A percentile compares a stretch with the other conserved stretches of the same genome.
Evolutionary conservation across 768 basidiomycete genomes (phyloP).

Genomic region (Pleurotus sapidus): DNA sequence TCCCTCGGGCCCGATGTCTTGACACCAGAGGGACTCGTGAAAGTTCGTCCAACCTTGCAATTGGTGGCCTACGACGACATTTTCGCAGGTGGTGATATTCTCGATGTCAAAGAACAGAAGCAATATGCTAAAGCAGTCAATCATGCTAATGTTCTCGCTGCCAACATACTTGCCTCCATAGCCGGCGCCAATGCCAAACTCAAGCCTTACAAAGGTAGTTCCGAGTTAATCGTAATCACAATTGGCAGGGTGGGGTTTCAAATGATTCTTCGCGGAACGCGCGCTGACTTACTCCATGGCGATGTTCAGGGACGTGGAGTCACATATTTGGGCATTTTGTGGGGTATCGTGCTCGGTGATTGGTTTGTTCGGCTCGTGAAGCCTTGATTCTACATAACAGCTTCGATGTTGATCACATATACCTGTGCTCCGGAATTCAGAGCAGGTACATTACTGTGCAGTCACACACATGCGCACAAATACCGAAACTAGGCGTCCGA

Average conservation of each 20-base stretch:
- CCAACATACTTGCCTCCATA: slow-evolving; percentile 48
- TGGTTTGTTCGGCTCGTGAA: slow-evolving; percentile 33
- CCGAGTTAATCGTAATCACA: slow-evolving; percentile 51
- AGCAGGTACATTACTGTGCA: no score
- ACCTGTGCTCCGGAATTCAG: not conserved
- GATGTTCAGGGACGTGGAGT: slow-evolving; percentile 31
- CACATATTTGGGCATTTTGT: slow-evolving; percentile 36
- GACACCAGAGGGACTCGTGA: slow-evolving; percentile 37
- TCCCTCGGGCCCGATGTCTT: slow-evolving; percentile 39
- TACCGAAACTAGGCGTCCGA: no score
- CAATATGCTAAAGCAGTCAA: slow-evolving; percentile 39
- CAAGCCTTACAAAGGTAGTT: slow-evolving; percentile 48
- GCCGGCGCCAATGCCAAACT: slow-evolving; percentile 20
- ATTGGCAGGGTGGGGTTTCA: slow-evolving; percentile 45
- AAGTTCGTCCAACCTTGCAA: slow-evolving; percentile 57
- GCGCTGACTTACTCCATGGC: not conserved
- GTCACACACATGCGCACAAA: no score
- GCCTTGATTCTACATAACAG: slow-evolving; percentile 8
- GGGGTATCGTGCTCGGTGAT: slow-evolving; percentile 43
- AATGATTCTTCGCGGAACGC: no score
- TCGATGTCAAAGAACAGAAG: slow-evolving; percentile 65
- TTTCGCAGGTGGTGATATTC: slow-evolving; percentile 65
- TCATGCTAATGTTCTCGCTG: slow-evolving; percentile 44
- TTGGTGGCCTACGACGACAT: slow-evolving; percentile 47
- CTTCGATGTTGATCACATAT: no score